These are phyloP conservation scores for Solanum sejunctum DNA, from an alignment of 257 asterid species.

Conservation along the genomic window DNA sequence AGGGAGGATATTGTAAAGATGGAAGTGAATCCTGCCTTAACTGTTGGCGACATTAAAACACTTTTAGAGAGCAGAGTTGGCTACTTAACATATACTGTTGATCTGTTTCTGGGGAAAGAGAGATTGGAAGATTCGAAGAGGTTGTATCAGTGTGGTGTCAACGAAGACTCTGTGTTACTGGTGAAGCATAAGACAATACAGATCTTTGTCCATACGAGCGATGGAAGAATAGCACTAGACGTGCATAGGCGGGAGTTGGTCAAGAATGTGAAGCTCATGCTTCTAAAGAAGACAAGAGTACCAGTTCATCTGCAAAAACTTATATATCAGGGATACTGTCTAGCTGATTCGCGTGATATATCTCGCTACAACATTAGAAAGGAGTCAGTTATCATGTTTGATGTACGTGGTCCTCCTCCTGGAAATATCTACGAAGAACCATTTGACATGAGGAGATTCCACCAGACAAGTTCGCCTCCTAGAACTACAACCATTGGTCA, in stretches of 20 bases:
- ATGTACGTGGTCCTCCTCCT: not conserved
- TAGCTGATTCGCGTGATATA: not conserved
- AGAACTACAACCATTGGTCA: not conserved
- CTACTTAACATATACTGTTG: not conserved
- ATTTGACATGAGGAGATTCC: not conserved
- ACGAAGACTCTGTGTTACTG: not conserved
- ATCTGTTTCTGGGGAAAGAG: not conserved
- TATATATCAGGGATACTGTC: conserved; percentile 1
- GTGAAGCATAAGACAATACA: not conserved
- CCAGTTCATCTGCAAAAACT: conserved; percentile 2
- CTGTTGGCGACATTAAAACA: conserved; percentile 3
- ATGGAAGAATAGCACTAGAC: not conserved
- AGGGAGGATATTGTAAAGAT: not conserved
- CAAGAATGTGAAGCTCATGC: not conserved
- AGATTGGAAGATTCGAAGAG: not conserved
- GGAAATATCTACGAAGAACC: not conserved
- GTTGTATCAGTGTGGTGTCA: not conserved
- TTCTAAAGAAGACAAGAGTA: not conserved
- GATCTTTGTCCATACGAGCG: not conserved
- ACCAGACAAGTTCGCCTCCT: not conserved
- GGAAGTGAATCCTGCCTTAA: conserved; percentile 2
- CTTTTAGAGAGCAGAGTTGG: conserved; percentile 13
- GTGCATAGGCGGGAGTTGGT: not conserved
- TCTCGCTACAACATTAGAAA: conserved; percentile 2
- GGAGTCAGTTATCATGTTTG: not conserved